Evolutionary conservation across 495 filamentous ascomycete genomes (phyloP).

Genomic region (Penicillium canescens): DNA sequence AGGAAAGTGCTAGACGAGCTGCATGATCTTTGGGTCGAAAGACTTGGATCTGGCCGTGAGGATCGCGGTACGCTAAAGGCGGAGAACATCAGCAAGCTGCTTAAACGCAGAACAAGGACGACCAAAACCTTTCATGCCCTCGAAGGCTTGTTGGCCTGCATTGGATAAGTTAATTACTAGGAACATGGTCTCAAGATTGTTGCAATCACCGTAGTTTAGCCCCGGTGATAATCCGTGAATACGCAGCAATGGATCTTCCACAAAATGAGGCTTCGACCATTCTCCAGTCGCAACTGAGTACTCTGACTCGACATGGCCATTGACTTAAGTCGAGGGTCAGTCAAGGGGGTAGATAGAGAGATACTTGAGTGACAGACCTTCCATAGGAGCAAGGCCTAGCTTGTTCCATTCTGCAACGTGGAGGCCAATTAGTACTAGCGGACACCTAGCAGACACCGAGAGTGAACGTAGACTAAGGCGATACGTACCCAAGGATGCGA

Average conservation of each 20-base stretch:
- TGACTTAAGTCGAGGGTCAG: slow-evolving; percentile 24
- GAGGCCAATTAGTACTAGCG: not conserved
- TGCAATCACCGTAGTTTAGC: slow-evolving; percentile 39
- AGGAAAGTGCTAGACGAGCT: slow-evolving; percentile 30
- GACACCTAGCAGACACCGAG: not conserved
- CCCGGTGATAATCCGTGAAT: slow-evolving; percentile 46
- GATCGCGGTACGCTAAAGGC: slow-evolving; percentile 34
- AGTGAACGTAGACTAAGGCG: not conserved
- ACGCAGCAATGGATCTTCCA: slow-evolving; percentile 39
- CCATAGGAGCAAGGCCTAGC: not conserved
- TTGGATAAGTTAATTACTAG: not conserved
- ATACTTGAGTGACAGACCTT: not conserved
- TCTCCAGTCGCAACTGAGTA: slow-evolving; percentile 31
- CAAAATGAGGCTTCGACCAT: slow-evolving; percentile 42
- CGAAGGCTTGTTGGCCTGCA: slow-evolving; percentile 33
- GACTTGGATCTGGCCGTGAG: slow-evolving; percentile 36
- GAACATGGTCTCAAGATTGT: not conserved
- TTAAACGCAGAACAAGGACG: not conserved
- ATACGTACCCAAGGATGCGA: not conserved
- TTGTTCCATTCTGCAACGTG: not conserved
- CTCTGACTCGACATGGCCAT: slow-evolving; percentile 47
- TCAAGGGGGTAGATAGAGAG: not conserved
- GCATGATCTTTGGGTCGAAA: slow-evolving; percentile 41
- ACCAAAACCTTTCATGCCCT: slow-evolving; percentile 26
- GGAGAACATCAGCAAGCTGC: not conserved